These are phyloP conservation scores for Neofusicoccum sp. DNA, from an alignment of 2,329 filamentous ascomycete species.

Conservation along the genomic window DNA sequence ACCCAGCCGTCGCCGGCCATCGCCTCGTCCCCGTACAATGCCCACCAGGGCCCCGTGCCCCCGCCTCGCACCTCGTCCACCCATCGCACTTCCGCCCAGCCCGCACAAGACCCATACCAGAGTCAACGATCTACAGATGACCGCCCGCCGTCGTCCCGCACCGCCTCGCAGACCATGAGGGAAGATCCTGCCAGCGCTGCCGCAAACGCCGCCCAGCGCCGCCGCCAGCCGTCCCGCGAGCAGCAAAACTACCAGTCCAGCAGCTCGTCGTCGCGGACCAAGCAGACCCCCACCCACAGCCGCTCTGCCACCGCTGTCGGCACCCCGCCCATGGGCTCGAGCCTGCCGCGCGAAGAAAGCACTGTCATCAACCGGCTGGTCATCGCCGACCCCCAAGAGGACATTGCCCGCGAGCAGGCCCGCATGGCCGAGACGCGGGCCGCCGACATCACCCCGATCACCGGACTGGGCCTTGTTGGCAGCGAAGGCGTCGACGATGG, in stretches of 20 bases:
- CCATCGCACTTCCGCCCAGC: slow-evolving; percentile 46
- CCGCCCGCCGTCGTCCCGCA: slow-evolving; percentile 29
- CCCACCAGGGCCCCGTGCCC: slow-evolving; percentile 60
- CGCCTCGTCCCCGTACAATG: slow-evolving; percentile 53
- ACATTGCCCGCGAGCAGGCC: slow-evolving; percentile 69
- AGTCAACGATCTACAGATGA: slow-evolving; percentile 23
- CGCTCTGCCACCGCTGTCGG: slow-evolving; percentile 51
- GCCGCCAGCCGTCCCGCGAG: slow-evolving; percentile 45
- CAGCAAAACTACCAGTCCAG: slow-evolving; percentile 32
- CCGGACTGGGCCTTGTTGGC: slow-evolving; percentile 49
- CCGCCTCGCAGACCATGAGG: slow-evolving; percentile 22
- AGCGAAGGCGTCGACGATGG: slow-evolving; percentile 52
- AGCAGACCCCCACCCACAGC: slow-evolving; percentile 33
- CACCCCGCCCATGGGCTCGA: slow-evolving; percentile 50
- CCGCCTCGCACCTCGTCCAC: slow-evolving; percentile 78
- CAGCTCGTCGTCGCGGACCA: slow-evolving; percentile 36
- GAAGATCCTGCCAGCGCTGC: slow-evolving; percentile 25
- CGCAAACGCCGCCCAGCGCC: slow-evolving; percentile 38
- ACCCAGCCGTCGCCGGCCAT: slow-evolving; percentile 44
- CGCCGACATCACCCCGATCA: slow-evolving; percentile 45
- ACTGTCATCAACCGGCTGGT: slow-evolving; percentile 75
- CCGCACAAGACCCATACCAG: slow-evolving; percentile 23
- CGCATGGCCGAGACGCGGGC: slow-evolving; percentile 61
- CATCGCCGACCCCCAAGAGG: slow-evolving; percentile 71
- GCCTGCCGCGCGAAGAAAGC: slow-evolving; percentile 71